These are phyloP conservation scores for Daldinia grandis DNA, from an alignment of 495 filamentous ascomycete species.

Conservation along the genomic window DNA sequence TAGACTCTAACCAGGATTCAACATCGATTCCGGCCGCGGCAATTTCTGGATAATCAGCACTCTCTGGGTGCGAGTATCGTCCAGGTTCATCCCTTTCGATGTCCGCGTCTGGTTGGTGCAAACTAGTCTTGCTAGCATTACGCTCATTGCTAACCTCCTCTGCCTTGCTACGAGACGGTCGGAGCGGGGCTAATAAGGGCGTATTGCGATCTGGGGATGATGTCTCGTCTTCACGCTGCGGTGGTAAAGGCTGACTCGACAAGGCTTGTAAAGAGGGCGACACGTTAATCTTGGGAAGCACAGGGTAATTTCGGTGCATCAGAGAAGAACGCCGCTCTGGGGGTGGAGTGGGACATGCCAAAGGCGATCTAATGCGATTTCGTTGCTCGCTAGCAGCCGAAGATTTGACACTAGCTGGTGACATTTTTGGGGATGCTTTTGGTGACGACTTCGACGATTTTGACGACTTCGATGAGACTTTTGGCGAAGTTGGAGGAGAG, in stretches of 20 bases:
- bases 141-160: background rate
- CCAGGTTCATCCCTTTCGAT: background rate
- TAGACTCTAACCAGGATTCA: slow-evolving; percentile 43
- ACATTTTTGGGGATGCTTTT: slow-evolving; percentile 3
- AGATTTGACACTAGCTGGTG: slow-evolving; percentile 16
- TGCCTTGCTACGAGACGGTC: background rate
- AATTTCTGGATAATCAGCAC: slow-evolving; percentile 22
- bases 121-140: slow-evolving; percentile 9
- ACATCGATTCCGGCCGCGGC: slow-evolving; percentile 39
- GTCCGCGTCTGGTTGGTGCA: background rate
- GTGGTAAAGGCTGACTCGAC: slow-evolving; percentile 1
- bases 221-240: background rate
- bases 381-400: slow-evolving; percentile 8
- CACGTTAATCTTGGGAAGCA: slow-evolving; percentile 36
- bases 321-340: slow-evolving; percentile 37
- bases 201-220: slow-evolving; percentile 9
- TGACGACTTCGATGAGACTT: background rate
- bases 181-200: slow-evolving; percentile 1
- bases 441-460: background rate
- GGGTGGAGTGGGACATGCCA: slow-evolving; percentile 25
- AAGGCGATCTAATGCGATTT: slow-evolving; percentile 16
- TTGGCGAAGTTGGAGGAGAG: slow-evolving; percentile 4
- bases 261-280: slow-evolving; percentile 20
- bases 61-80: slow-evolving; percentile 5
- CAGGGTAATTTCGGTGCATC: slow-evolving; percentile 29